A percentile compares a stretch with the other conserved stretches of the same genome.
These are phyloP conservation scores for Filosporella fistucella DNA, from an alignment of 495 filamentous ascomycete species.

Conservation along the genomic window DNA sequence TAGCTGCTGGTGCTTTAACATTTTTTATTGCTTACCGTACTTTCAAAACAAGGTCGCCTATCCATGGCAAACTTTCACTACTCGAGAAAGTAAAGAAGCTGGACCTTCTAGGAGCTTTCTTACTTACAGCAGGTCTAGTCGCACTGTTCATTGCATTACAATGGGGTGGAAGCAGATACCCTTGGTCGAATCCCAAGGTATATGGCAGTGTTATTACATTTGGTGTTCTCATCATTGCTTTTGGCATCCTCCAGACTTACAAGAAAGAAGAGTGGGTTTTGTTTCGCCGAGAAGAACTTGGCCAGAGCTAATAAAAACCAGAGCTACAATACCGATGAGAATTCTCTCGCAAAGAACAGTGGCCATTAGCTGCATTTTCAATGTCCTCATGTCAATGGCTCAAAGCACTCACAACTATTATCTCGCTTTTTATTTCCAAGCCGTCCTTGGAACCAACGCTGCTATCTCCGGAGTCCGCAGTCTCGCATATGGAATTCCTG, in stretches of 20 bases:
- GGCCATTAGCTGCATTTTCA: constrained; percentile 51
- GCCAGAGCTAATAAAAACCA: not conserved
- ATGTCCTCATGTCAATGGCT: constrained; percentile 52
- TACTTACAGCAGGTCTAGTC: not conserved
- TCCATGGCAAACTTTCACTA: not conserved
- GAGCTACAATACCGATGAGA: constrained; percentile 70
- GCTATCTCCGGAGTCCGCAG: constrained; percentile 33
- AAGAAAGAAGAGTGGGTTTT: not conserved
- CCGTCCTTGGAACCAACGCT: constrained; percentile 50
- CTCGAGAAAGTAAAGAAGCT: not conserved
- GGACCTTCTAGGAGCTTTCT: not conserved
- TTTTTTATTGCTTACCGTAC: not conserved
- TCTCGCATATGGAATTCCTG: constrained; percentile 23
- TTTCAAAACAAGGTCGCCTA: not conserved
- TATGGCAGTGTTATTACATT: not conserved
- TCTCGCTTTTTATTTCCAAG: constrained; percentile 73
- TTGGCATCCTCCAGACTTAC: not conserved
- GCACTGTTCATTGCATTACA: constrained; percentile 32
- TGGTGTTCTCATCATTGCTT: not conserved
- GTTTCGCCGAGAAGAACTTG: not conserved
- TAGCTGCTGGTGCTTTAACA: constrained; percentile 1
- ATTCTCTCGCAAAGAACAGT: constrained; percentile 71
- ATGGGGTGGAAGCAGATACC: constrained; percentile 37
- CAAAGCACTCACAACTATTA: constrained; percentile 67
- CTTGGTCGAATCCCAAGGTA: constrained; percentile 1